Percentiles rank a stretch among this genome's conserved stretches.
Conservation (phyloP, 768 basidiomycete species). For the Fistulinella prunicolor region DNA sequence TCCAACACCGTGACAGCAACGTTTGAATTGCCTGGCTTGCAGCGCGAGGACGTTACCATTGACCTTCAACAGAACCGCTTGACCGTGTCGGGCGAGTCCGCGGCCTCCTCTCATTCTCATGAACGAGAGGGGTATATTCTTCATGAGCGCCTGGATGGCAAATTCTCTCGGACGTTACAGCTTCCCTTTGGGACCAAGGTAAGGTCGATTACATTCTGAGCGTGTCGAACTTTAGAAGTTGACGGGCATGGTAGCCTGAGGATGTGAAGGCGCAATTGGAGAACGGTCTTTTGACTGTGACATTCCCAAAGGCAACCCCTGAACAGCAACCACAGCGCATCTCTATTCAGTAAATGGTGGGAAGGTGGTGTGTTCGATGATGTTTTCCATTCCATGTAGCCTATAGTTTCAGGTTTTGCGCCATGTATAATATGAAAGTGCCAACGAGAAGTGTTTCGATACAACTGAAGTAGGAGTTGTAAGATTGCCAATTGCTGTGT, state of each 20-base stretch:
- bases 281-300: slow-evolving; percentile 43
- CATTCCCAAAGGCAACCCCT: slow-evolving; percentile 41
- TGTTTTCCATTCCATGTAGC: too few relatives aligned
- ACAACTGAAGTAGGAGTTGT: too few relatives aligned
- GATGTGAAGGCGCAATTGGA: slow-evolving; percentile 45
- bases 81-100: slow-evolving; percentile 44
- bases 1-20: slow-evolving; percentile 45
- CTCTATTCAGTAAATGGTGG: slow-evolving; percentile 15
- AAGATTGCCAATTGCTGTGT: too few relatives aligned
- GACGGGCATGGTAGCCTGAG: slow-evolving; percentile 29
- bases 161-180: slow-evolving; percentile 39
- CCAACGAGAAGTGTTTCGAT: too few relatives aligned
- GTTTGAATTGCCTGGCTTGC: too few relatives aligned
- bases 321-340: slow-evolving; percentile 44
- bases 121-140: slow-evolving; percentile 42
- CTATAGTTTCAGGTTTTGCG: too few relatives aligned
- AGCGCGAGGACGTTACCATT: slow-evolving; percentile 46
- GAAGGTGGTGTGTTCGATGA: too few relatives aligned
- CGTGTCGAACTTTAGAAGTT: too few relatives aligned
- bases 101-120: slow-evolving; percentile 25
- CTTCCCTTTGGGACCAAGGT: slow-evolving; percentile 46
- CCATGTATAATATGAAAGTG: too few relatives aligned
- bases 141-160: slow-evolving; percentile 43
- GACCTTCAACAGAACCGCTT: slow-evolving; percentile 45
- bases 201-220: not conserved